Evolutionary conservation across 1,284 basidiomycete species (phyloP), one percentile per base, ranked within the genome.

Genomic region (Exobasidium cylindrosporum): DNA sequence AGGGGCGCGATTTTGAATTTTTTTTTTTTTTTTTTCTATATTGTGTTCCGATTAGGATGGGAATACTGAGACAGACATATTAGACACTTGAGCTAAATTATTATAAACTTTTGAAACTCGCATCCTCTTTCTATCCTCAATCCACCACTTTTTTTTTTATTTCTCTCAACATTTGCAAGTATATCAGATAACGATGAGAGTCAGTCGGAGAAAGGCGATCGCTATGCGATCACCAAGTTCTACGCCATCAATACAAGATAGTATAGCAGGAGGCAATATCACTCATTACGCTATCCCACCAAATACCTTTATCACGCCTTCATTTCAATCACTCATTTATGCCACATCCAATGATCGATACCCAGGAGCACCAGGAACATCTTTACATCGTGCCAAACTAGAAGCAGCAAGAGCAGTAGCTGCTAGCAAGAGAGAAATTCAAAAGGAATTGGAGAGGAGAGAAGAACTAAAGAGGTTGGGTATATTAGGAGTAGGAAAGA

Each of bases 321-420:
- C 53, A 13, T 44, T 55, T 3, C 53, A 55, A 44, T 23, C 31
- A 28, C 28, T 55, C 5, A 55, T 55, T 28, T 55, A 55, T 58
- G 68, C 72, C 30, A 67, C 76, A 49, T 67, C 69, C 43, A 76
- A 77, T 63, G 74, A 77, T 31, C 71, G 75, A 14, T 76, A 74
- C 32, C 70, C 73, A 6, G 72, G 75, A 28, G 75, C 72, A 29
- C 72, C 73, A 4, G 72, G 73, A 23, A 74, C 73, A 0, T 72
- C 72, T 1, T 64, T 73, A 23, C 70, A 70, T 45, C 66, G 68
- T 30, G 73, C 70, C 14, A 55, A 44, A 10, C 64, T 68, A 14
- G 72, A 76, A 47, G 72, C 67, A 28, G 67, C 66, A 3, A 61
- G 64, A 21, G 70, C 69, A 31, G 64, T 69, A 1, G 59, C 66